Percentiles rank a stretch among this genome's conserved stretches.
phyloP scores from a whole-genome alignment of 805 yeast genomes.

The Kuraishia floccosa region DNA sequence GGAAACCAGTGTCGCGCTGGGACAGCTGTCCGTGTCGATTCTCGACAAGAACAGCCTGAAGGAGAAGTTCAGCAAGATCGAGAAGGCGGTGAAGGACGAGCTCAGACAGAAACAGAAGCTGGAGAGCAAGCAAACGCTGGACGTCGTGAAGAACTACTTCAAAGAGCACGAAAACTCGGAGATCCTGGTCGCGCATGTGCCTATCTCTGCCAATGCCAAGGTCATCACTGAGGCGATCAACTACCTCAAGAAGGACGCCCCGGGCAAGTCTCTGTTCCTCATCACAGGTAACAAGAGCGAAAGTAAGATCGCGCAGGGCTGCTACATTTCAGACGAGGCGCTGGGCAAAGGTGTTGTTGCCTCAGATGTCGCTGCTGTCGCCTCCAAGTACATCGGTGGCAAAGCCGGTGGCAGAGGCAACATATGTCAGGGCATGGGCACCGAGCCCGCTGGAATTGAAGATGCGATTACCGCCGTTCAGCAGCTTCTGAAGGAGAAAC shows the following conservation, averaged over 20 bases:
- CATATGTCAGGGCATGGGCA: conserved; percentile 95
- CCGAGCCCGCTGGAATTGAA: conserved; percentile 54
- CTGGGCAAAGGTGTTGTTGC: conserved; percentile 63
- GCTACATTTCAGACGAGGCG: conserved; percentile 69
- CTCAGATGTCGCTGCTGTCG: conserved; percentile 62
- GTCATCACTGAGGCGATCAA: conserved; percentile 90
- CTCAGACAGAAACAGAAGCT: conserved; percentile 80
- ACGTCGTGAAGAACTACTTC: conserved; percentile 64
- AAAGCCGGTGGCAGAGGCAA: conserved; percentile 98
- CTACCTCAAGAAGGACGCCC: conserved; percentile 64
- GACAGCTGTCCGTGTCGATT: conserved; percentile 74
- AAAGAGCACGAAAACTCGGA: conserved; percentile 37
- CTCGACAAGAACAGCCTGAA: conserved; percentile 68
- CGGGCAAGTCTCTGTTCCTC: conserved; percentile 67
- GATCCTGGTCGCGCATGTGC: conserved; percentile 56
- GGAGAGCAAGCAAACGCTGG: conserved; percentile 74
- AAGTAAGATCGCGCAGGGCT: conserved; percentile 90
- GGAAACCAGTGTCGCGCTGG: conserved; percentile 74
- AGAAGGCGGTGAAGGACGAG: conserved; percentile 82
- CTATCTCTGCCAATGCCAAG: conserved; percentile 77
- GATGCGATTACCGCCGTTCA: conserved; percentile 67
- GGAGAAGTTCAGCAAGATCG: conserved; percentile 64
- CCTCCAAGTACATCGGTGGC: conserved; percentile 76
- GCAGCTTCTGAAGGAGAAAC: conserved; percentile 47
- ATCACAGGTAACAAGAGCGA: conserved; percentile 55